A percentile compares a stretch with the other conserved stretches of the same genome.
Conservation (phyloP, 352 stramenopile genomes). For the Blastocystis sp. region DNA sequence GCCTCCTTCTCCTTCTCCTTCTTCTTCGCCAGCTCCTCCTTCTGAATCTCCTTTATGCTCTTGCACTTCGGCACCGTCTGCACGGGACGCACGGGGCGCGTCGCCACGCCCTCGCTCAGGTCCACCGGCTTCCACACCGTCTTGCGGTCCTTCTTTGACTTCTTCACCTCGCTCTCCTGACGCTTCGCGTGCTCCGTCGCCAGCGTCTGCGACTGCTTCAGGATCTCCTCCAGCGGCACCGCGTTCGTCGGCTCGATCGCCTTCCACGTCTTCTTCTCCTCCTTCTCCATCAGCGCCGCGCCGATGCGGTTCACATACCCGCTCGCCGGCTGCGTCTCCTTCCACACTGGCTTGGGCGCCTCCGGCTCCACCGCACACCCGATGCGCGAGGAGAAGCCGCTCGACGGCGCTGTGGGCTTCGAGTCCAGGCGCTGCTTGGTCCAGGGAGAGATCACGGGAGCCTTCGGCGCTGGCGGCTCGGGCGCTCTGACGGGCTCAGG, state of each 20-base stretch:
- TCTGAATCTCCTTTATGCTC: neutral
- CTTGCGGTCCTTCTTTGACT: slow-evolving; percentile 7
- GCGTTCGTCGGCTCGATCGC: neutral
- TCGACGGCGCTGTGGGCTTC: neutral
- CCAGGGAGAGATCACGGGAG: slow-evolving; percentile 42
- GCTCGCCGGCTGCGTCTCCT: neutral
- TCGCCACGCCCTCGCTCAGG: neutral
- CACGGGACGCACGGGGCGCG: no score
- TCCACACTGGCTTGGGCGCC: no score
- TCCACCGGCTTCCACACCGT: neutral
- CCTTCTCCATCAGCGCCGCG: neutral
- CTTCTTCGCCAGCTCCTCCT: neutral
- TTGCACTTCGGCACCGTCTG: neutral
- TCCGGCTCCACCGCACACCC: neutral
- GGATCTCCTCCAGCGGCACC: slow-evolving; percentile 8
- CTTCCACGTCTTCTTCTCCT: slow-evolving; percentile 7
- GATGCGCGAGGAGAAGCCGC: neutral
- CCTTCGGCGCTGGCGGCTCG: neutral
- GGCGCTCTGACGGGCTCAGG: neutral
- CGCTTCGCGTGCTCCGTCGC: neutral
- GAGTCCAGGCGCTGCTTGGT: slow-evolving; percentile 4
- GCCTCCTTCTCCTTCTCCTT: neutral
- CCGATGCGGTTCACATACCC: slow-evolving; percentile 11
- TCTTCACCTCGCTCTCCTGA: neutral
- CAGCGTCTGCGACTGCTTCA: neutral